A percentile compares a stretch with the other conserved stretches of the same genome.
Evolutionary conservation across 2,329 filamentous ascomycete genomes (phyloP).

Genomic region (Kalmusia sp.): DNA sequence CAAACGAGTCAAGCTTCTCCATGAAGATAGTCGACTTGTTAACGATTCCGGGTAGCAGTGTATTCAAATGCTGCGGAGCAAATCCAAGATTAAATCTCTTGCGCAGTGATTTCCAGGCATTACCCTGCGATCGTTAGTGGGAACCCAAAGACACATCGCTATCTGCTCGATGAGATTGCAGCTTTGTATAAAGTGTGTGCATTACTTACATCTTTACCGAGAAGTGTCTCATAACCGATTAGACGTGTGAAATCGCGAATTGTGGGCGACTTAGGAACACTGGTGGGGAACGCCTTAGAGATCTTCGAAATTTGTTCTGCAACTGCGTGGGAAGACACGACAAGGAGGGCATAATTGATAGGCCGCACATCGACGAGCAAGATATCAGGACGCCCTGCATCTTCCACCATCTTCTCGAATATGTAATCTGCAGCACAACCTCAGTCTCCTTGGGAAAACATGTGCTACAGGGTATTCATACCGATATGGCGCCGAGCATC

Average conservation of each 20-base stretch:
- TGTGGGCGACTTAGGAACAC: slow-evolving; percentile 44
- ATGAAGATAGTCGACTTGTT: slow-evolving; percentile 45
- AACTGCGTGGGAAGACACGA: slow-evolving; percentile 41
- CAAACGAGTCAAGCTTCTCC: slow-evolving; percentile 36
- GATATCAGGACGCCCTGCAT: slow-evolving; percentile 33
- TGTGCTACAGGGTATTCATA: slow-evolving; percentile 9
- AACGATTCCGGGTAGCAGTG: slow-evolving; percentile 42
- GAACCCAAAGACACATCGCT: not conserved
- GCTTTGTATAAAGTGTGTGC: not conserved
- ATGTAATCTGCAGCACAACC: slow-evolving; percentile 37
- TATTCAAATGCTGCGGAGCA: slow-evolving; percentile 42
- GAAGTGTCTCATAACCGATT: slow-evolving; percentile 37
- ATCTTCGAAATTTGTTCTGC: slow-evolving; percentile 42
- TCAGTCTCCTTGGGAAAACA: too few species aligned
- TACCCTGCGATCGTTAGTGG: slow-evolving; percentile 17
- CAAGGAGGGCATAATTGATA: slow-evolving; percentile 26
- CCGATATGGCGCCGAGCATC: slow-evolving; percentile 36
- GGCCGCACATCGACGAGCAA: slow-evolving; percentile 43
- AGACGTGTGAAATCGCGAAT: slow-evolving; percentile 26
- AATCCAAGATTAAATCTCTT: slow-evolving; percentile 48
- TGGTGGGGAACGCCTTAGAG: slow-evolving; percentile 38
- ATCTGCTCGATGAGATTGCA: not conserved
- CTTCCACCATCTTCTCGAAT: slow-evolving; percentile 34
- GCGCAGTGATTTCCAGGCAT: slow-evolving; percentile 44
- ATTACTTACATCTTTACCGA: slow-evolving; percentile 28